phyloP scores from a whole-genome alignment of 2,329 filamentous ascomycete species.

The Trichoderma sp. region DNA sequence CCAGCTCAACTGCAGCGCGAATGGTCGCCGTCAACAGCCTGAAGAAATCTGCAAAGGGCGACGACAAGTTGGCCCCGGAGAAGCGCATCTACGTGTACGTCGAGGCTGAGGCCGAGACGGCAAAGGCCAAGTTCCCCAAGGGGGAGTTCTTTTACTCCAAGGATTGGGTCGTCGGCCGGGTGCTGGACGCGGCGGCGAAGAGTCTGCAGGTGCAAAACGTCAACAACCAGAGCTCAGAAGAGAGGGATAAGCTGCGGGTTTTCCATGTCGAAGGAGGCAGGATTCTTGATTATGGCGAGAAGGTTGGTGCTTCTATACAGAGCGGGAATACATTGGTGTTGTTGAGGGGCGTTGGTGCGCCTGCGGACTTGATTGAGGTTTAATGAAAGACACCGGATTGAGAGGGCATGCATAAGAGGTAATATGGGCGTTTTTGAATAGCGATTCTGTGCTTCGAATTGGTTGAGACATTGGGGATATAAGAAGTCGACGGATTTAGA shows the following conservation, averaged over 20 bases:
- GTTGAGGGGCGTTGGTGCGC: slow-evolving; percentile 78
- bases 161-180: slow-evolving; percentile 85
- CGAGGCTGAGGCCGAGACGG: slow-evolving; percentile 84
- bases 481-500: not conserved
- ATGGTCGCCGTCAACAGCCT: slow-evolving; percentile 70
- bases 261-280: slow-evolving; percentile 92
- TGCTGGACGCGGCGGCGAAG: slow-evolving; percentile 75
- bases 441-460: not conserved
- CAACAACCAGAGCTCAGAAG: slow-evolving; percentile 73
- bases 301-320: slow-evolving; percentile 68
- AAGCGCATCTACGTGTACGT: slow-evolving; percentile 90
- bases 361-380: slow-evolving; percentile 65
- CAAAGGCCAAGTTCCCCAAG: slow-evolving; percentile 76
- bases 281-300: slow-evolving; percentile 82
- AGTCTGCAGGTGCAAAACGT: slow-evolving; percentile 76
- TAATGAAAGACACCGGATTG: slow-evolving; percentile 2
- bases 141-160: slow-evolving; percentile 76
- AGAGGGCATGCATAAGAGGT: not conserved
- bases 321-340: slow-evolving; percentile 90
- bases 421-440: not conserved
- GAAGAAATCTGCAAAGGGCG: slow-evolving; percentile 87
- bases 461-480: not conserved
- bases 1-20: slow-evolving; percentile 60
- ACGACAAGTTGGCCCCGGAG: slow-evolving; percentile 72
- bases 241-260: slow-evolving; percentile 77